Percentiles rank a stretch among this genome's conserved stretches.
phyloP scores from a whole-genome alignment of 257 asterid genomes.

The Capsicum rhomboideum region DNA sequence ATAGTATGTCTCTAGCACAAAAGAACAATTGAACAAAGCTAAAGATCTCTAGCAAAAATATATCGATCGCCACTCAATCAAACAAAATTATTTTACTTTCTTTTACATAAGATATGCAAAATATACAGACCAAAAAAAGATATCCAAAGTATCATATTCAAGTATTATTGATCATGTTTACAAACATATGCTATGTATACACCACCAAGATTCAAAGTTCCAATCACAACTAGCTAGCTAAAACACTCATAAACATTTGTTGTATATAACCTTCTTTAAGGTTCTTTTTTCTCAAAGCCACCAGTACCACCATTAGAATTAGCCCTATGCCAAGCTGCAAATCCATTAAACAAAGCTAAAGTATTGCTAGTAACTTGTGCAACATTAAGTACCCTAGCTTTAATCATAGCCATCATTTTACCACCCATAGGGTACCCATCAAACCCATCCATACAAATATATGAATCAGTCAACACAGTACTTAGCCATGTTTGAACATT shows the following conservation, averaged over 20 bases:
- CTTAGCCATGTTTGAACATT: constrained; percentile 55
- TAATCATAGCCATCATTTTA: constrained; percentile 33
- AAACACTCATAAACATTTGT: background rate
- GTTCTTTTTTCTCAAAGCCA: background rate
- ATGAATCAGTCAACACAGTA: constrained; percentile 45
- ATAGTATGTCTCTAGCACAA: too few species aligned
- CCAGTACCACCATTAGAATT: background rate
- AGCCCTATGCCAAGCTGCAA: constrained; percentile 35
- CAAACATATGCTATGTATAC: background rate
- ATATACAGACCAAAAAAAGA: too few species aligned
- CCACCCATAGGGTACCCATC: constrained; percentile 38
- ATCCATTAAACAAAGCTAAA: constrained; percentile 42
- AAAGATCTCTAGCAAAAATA: too few species aligned
- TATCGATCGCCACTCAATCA: too few species aligned
- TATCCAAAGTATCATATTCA: background rate
- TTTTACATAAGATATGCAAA: too few species aligned
- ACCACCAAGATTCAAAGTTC: background rate
- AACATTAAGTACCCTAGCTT: constrained; percentile 49
- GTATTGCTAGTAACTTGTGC: constrained; percentile 51
- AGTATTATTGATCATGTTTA: background rate
- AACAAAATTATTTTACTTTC: too few species aligned
- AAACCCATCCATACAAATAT: constrained; percentile 43
- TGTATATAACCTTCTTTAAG: background rate
- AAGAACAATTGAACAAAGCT: too few species aligned
- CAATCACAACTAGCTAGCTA: background rate